Evolutionary conservation across 306 rosid species (phyloP), one percentile per base, ranked within the genome.

Genomic region (Luffa acutangula): DNA sequence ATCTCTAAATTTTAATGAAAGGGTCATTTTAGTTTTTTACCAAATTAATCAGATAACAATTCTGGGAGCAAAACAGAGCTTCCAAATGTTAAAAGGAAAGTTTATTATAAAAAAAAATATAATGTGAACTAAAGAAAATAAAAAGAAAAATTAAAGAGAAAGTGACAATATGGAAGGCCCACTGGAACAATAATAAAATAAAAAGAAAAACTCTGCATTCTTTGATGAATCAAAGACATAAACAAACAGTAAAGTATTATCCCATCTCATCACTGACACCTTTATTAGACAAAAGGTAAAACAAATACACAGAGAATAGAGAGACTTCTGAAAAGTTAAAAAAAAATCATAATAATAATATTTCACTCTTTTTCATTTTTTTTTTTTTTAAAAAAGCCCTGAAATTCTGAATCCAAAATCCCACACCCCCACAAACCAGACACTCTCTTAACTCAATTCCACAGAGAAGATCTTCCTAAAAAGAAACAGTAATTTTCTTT

Each of bases 241-340:
- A 21, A 43, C 4, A 74, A 51, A 74, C 45, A 74, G 45, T 74
- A 74, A 74, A 51, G 43, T 71, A 46, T 46, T 71, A 15, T 45
- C 9, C 39, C 77, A 71, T 71, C 77, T 46, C 77, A 71, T 71
- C 77, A 71, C 77, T 71, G 77, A 71, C 77, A 71, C 9, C 77
- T 71, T 71, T 71, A 11, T 71, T 71, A 21, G 11, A 20, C 77
- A 45, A 71, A 20, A 71, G 33, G 9, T 21, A 3, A 20, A 45
- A 70, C 4, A 25, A 60, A 51, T 12, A 12, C 17, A 46, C 12
- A 39, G 5, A 49, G 4, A 31, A 31, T 14, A 13, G 70, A 36
- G 45, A 21, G n/a, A 45, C 37, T 25, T 60, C 39, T 60, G 5
- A 31, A 60, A 60, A 31, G 17, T 56, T 56, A 4, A 0, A 17